These are phyloP conservation scores for Blastobotrys aristatus DNA, from an alignment of 1,139 yeast species.

Conservation along the genomic window DNA sequence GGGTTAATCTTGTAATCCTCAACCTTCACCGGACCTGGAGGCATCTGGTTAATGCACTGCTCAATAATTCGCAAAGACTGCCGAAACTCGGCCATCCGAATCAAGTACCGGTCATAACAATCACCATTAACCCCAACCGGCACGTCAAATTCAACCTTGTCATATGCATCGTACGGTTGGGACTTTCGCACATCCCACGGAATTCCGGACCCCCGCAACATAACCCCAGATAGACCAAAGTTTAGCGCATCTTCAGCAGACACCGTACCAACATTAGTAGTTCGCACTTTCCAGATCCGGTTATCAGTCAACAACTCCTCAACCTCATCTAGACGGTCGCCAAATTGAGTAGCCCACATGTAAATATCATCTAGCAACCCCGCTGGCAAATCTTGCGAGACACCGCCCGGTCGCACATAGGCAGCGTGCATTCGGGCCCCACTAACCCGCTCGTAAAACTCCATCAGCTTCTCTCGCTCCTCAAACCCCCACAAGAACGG, in stretches of 20 bases:
- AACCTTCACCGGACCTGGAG: constrained; percentile 87
- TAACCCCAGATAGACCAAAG: constrained; percentile 77
- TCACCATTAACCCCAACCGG: constrained; percentile 88
- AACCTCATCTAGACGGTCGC: constrained; percentile 86
- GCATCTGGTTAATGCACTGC: constrained; percentile 89
- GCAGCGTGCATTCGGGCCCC: constrained; percentile 91
- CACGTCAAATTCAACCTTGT: constrained; percentile 76
- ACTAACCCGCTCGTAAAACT: constrained; percentile 83
- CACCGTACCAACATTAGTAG: constrained; percentile 72
- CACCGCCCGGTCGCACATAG: constrained; percentile 90
- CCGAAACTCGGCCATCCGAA: constrained; percentile 89
- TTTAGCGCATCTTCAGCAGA: constrained; percentile 85
- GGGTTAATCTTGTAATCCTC: constrained; percentile 85
- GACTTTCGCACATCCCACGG: constrained; percentile 84
- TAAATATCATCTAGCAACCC: constrained; percentile 85
- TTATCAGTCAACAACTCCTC: constrained; percentile 88
- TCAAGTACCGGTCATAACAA: constrained; percentile 83
- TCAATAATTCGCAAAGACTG: constrained; percentile 84
- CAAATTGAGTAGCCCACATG: constrained; percentile 96
- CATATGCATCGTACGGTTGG: constrained; percentile 89
- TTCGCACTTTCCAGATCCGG: constrained; percentile 90
- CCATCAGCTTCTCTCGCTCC: constrained; percentile 91
- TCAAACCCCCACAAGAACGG: constrained; percentile 95
- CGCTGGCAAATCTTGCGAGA: constrained; percentile 79
- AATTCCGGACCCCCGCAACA: constrained; percentile 87